Conservation (phyloP, 768 basidiomycete genomes). For the Steccherinum ochraceum region DNA sequence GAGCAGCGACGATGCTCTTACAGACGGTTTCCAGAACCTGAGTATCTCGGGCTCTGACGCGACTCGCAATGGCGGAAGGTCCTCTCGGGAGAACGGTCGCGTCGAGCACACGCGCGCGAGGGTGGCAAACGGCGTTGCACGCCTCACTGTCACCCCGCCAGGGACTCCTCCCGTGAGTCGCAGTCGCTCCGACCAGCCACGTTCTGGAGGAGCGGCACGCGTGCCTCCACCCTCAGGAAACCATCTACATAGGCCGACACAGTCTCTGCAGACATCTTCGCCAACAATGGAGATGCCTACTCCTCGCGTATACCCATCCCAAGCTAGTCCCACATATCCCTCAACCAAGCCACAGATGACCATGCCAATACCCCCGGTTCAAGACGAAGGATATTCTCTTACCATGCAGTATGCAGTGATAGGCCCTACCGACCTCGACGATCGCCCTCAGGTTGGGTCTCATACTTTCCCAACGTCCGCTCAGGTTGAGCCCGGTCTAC, state of each 20-base stretch:
- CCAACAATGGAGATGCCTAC: neutral
- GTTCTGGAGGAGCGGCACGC: neutral
- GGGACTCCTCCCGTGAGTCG: neutral
- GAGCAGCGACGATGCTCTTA: neutral
- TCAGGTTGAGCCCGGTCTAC: slow-evolving; percentile 14
- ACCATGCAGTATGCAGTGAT: slow-evolving; percentile 30
- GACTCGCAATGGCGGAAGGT: no score
- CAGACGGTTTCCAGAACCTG: neutral
- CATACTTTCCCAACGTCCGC: slow-evolving; percentile 8
- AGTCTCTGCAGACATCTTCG: neutral
- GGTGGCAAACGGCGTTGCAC: neutral
- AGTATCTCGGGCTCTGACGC: neutral
- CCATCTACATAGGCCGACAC: neutral
- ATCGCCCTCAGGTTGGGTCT: neutral
- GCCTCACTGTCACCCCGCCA: neutral
- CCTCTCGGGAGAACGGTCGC: neutral
- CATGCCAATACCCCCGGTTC: slow-evolving; percentile 32
- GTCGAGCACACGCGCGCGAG: neutral
- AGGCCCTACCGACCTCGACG: neutral
- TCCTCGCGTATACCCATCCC: neutral
- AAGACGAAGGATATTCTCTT: slow-evolving; percentile 20
- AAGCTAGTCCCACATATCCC: neutral
- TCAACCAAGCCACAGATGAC: slow-evolving; percentile 4
- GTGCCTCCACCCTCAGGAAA: neutral
- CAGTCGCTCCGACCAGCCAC: neutral